Base-by-base conservation (phyloP, 768 basidiomycete species). In the Crepidotus variabilis region DNA sequence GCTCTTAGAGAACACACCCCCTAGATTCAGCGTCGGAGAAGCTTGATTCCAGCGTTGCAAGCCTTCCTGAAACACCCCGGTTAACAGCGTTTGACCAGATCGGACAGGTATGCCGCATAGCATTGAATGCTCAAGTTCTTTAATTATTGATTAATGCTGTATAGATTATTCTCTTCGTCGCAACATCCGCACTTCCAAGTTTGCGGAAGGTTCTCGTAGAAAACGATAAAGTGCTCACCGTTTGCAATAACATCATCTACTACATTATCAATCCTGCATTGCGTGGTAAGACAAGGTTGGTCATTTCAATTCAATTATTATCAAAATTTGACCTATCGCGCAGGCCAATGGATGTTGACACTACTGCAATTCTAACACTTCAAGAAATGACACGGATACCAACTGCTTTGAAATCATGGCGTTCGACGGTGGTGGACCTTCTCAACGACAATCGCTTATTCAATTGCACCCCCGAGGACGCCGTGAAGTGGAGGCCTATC, bases 381-480 rank as follows among this genome's bases (percentile, higher is more conserved):
- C 70, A 77, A 33, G 92, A 92, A 66, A 87, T 98, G 83, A 80
- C 90, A 3, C 84, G 79, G 57, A 80, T 94, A 51, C 87, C 90
- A 7, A 77, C 83, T 4, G 83, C 91, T 2, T 70, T 88, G 57
- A 97, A 93, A 66, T 82, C 89, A 6, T 99, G 97, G 97, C 80
- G 87, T 51, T 74, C 82, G 0, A 85, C 86, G 9, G 85, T 98
- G 11, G 70, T 78, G 1, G 97, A 99, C 43, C 80, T 90, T 0
- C 77, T 98, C 57, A 87, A 84, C 63, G 97, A 99, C 68, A 84
- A 81, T 61, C 82, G 92, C 47, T 81, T 98, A 61, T 99, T 99
- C 77, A 90, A 87, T 64, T 87, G 83, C 50, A 77, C 76, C 52
- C 75, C 85, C 6, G 71, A 74, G 6, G 78, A 78, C 18, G 83